Base-by-base conservation (phyloP, 305 asterid species). In the Ilex paraguariensis region DNA sequence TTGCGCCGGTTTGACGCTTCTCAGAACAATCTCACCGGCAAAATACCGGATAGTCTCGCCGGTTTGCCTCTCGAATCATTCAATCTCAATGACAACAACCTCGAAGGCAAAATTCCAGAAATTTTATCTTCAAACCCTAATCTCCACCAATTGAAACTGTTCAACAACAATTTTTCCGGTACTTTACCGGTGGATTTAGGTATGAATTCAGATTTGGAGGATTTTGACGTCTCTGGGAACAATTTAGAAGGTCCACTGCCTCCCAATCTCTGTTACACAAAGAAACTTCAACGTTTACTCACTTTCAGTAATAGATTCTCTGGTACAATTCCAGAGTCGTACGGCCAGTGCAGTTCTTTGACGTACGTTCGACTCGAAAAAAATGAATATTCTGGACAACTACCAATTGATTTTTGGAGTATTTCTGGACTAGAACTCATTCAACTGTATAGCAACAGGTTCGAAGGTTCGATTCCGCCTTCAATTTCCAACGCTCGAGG, bases 241-340 rank as follows among this genome's bases (percentile, higher is more conserved):
- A 66, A 74, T 28, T 56, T 92, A 28, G 83, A 80, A 58, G 98
- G 98, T 61, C 65, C 81, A 3, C 63, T 92, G 70, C 98, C 97
- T 67, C 80, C 63, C 8, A 79, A 77, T 48, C 66, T 92, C 63
- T 92, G 98, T 55, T 52, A 59, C 62, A 66, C 68, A 61, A 78
- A 79, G 78, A 70, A 70, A 51, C 91, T 92, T 6, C 48, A 40
- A 63, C 10, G 7, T 11, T 71, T 92, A 59, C 33, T 76, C 14
- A 49, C 85, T 36, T 86, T 89, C 36, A 66, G 73, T 3, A 92
- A 92, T 76, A 75, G 76, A 59, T 69, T 92, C 54, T 82, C 92
- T 2, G 98, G 96, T 28, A 5, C 67, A 42, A 74, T 92, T 15
- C 97, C 97, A 6, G 88, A 72, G 13, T 66, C 87, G 0, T 89